These are phyloP conservation scores for Arthroderma uncinatum DNA, from an alignment of 2,329 filamentous ascomycete genomes.

Conservation along the genomic window DNA sequence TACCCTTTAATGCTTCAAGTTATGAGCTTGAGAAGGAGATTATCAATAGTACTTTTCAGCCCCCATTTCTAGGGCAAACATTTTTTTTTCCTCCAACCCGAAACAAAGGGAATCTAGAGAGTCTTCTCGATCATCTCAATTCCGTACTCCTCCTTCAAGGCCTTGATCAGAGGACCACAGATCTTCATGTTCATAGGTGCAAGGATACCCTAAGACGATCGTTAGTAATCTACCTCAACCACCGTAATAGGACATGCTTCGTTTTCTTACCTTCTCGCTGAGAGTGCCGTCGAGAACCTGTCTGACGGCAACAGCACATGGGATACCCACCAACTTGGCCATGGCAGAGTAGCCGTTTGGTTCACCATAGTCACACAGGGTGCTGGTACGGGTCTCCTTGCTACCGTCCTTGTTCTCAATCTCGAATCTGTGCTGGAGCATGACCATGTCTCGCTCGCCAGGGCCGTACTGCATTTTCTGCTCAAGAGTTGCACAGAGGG, in stretches of 20 bases:
- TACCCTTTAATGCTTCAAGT: background rate
- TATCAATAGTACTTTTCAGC: no score
- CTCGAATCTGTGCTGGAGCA: conserved; percentile 55
- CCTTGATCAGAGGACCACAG: conserved; percentile 62
- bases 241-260: background rate
- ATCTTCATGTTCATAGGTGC: conserved; percentile 65
- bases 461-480: conserved; percentile 81
- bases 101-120: conserved; percentile 20
- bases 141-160: conserved; percentile 65
- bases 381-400: conserved; percentile 67
- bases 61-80: background rate
- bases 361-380: conserved; percentile 71
- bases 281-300: conserved; percentile 67
- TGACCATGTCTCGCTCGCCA: conserved; percentile 73
- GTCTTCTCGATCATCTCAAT: conserved; percentile 63
- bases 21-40: background rate
- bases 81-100: background rate
- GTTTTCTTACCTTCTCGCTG: conserved; percentile 43
- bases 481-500: conserved; percentile 79
- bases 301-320: conserved; percentile 63
- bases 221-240: conserved; percentile 2
- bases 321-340: conserved; percentile 70
- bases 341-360: conserved; percentile 71
- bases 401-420: conserved; percentile 72
- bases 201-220: conserved; percentile 46